A percentile compares a stretch with the other conserved stretches of the same genome.
phyloP scores from a whole-genome alignment of 1,284 basidiomycete genomes.

The Afroboletus lepidellus region DNA sequence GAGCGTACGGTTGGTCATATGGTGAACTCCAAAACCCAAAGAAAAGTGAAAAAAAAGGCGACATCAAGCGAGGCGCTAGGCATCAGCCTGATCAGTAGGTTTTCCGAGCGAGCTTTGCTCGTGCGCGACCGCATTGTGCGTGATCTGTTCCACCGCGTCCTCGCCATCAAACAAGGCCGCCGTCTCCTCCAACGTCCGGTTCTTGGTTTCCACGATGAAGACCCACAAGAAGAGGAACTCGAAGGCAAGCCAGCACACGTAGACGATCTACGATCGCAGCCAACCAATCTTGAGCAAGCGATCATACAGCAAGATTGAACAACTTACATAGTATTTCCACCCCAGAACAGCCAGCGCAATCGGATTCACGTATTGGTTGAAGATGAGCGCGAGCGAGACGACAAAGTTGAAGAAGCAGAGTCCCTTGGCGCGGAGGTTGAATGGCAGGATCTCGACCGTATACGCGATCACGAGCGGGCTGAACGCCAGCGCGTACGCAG shows the following conservation, averaged over 20 bases:
- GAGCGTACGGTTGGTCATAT: no score
- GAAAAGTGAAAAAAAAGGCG: neutral
- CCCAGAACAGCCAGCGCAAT: conserved; percentile 56
- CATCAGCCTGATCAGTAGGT: conserved; percentile 5
- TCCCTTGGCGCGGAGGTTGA: conserved; percentile 72
- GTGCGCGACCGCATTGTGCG: conserved; percentile 20
- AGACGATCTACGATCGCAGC: conserved; percentile 47
- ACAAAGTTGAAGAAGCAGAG: conserved; percentile 71
- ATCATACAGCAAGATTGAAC: neutral
- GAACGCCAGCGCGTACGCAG: conserved; percentile 69
- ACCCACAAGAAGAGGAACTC: conserved; percentile 64
- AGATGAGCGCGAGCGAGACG: conserved; percentile 65
- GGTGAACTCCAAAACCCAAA: neutral
- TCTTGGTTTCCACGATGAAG: conserved; percentile 72
- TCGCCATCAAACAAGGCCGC: conserved; percentile 72
- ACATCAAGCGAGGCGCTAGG: neutral
- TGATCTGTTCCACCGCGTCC: conserved; percentile 46
- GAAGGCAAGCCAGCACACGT: conserved; percentile 64
- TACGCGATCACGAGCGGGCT: conserved; percentile 74
- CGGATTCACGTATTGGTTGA: conserved; percentile 83
- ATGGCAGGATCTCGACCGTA: conserved; percentile 74
- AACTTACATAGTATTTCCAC: conserved; percentile 65
- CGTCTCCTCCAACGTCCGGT: conserved; percentile 71
- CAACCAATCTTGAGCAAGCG: neutral
- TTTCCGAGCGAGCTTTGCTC: conserved; percentile 38